These are phyloP conservation scores for Sequoia sempervirens DNA, from an alignment of 75 land plant genomes.

Conservation along the genomic window DNA sequence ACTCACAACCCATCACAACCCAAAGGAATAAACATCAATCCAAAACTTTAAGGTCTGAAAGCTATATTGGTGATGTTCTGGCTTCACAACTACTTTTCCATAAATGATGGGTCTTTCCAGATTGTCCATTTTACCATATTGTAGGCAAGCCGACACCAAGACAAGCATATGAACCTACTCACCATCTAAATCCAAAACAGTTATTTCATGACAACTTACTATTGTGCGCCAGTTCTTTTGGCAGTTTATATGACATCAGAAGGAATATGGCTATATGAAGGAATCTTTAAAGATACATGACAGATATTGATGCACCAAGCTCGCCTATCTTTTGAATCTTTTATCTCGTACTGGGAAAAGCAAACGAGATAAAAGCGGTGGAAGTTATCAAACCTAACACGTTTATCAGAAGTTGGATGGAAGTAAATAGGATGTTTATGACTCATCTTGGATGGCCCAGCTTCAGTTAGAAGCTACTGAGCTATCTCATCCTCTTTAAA, in stretches of 20 bases:
- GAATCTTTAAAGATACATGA: not conserved
- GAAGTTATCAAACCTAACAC: not conserved
- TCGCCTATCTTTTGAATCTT: not conserved
- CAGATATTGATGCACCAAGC: not conserved
- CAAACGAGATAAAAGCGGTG: not conserved
- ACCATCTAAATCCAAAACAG: not conserved
- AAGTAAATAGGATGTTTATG: not conserved
- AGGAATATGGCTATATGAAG: not conserved
- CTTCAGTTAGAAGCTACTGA: no score
- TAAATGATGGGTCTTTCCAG: not conserved
- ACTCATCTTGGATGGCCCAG: not conserved
- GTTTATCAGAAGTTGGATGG: not conserved
- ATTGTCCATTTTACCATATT: not conserved
- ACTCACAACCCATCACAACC: no score
- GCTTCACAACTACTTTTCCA: not conserved
- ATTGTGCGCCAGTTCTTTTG: not conserved
- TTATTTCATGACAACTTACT: not conserved
- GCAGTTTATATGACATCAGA: no score
- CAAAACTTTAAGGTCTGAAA: not conserved
- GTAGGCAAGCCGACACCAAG: not conserved
- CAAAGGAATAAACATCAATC: not conserved
- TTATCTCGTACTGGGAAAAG: not conserved
- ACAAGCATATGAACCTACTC: not conserved
- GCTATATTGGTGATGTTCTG: not conserved
- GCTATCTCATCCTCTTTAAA: no score